Evolutionary conservation across 1,284 basidiomycete species (phyloP).

Genomic region (Ustilago curta): DNA sequence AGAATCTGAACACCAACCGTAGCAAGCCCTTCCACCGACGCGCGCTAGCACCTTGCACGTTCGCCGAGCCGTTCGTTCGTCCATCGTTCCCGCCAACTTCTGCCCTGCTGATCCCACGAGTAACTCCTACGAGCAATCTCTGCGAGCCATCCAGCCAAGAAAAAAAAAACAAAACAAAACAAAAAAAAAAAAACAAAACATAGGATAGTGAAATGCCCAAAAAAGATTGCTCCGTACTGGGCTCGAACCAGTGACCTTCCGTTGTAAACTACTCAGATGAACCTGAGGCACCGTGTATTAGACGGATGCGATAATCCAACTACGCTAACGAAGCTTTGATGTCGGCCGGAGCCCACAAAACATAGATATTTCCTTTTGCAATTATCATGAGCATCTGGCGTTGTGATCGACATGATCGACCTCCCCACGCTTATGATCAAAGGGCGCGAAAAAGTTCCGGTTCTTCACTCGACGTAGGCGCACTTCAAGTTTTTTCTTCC

Average conservation of each 20-base stretch:
- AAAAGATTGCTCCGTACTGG: constrained; percentile 46
- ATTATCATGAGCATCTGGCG: not conserved
- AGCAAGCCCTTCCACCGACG: no score
- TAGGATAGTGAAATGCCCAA: constrained; percentile 15
- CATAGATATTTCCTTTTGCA: not conserved
- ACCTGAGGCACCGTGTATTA: constrained; percentile 37
- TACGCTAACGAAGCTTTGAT: constrained; percentile 45
- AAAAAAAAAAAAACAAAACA: no score
- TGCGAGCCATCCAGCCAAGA: not conserved
- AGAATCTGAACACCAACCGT: no score
- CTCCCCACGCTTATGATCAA: not conserved
- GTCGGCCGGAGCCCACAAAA: not conserved
- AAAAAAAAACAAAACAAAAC: no score
- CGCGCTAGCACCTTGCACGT: no score
- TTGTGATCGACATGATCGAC: constrained; percentile 15
- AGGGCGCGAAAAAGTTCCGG: not conserved
- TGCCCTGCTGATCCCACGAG: no score
- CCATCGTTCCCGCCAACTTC: not conserved
- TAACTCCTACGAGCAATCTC: no score
- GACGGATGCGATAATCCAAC: constrained; percentile 52
- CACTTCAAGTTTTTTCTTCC: no score
- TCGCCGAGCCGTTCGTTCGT: not conserved
- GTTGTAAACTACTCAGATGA: constrained; percentile 32
- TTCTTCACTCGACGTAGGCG: not conserved
- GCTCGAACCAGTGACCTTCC: constrained; percentile 59